A percentile compares a stretch with the other conserved stretches of the same genome.
phyloP scores from a whole-genome alignment of 73 alveolate genomes.

The Uronychia binucleata region DNA sequence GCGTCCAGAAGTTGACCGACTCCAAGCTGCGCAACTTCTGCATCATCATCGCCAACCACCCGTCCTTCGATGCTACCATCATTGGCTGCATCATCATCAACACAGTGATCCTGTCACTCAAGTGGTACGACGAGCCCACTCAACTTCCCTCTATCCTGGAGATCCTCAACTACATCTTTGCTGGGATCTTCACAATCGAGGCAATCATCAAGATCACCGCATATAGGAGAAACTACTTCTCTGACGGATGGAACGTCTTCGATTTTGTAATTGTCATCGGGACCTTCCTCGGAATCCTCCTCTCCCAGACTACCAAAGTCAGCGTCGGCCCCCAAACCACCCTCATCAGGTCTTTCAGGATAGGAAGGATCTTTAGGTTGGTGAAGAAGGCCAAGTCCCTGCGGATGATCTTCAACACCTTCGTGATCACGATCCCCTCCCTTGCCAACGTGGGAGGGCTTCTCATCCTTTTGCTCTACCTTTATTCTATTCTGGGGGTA shows the following conservation, averaged over 20 bases:
- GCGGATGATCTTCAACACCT: constrained; percentile 16
- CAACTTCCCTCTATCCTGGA: constrained; percentile 35
- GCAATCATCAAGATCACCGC: constrained; percentile 7
- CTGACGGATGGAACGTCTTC: constrained; percentile 7
- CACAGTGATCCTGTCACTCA: constrained; percentile 24
- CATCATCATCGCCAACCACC: constrained; percentile 18
- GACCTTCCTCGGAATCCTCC: constrained; percentile 11
- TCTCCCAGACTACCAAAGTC: constrained; percentile 12
- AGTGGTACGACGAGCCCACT: constrained; percentile 31
- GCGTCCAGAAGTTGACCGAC: constrained; percentile 20
- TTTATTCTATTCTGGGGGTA: constrained; percentile 58
- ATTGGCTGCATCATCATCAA: constrained; percentile 30
- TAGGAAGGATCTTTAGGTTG: constrained; percentile 35
- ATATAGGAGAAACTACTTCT: background rate
- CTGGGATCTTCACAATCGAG: constrained; percentile 83
- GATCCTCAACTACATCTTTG: constrained; percentile 71
- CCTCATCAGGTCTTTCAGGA: constrained; percentile 45
- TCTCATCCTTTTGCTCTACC: constrained; percentile 33
- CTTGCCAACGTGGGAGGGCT: constrained; percentile 61
- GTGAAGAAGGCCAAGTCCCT: constrained; percentile 26
- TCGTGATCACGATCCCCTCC: constrained; percentile 50
- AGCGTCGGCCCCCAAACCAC: constrained; percentile 15
- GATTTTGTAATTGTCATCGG: constrained; percentile 13
- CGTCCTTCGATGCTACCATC: constrained; percentile 29
- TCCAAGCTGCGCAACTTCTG: constrained; percentile 33